phyloP scores from a whole-genome alignment of 768 basidiomycete species.

The Hericium coralloides region DNA sequence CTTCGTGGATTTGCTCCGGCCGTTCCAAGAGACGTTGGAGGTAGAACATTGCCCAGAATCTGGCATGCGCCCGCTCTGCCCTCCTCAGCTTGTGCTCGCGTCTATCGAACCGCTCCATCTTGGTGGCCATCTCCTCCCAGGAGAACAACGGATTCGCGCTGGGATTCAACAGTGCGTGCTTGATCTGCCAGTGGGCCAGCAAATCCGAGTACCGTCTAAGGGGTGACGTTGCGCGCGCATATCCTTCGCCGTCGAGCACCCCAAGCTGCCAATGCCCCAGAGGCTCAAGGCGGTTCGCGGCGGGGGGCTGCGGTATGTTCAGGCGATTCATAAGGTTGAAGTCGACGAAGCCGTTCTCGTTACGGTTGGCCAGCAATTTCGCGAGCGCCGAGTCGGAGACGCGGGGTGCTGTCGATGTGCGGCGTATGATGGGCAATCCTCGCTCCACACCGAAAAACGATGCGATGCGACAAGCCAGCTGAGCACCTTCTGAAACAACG shows the following conservation, averaged over 20 bases:
- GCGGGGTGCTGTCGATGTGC: constrained; percentile 29
- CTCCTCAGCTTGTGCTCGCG: constrained; percentile 28
- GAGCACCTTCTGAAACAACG: constrained; percentile 76
- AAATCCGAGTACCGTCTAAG: constrained; percentile 80
- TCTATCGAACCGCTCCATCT: constrained; percentile 28
- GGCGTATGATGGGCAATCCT: constrained; percentile 55
- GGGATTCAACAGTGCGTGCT: constrained; percentile 48
- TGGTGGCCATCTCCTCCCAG: constrained; percentile 33
- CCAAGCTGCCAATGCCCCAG: constrained; percentile 63
- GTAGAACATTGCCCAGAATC: constrained; percentile 33
- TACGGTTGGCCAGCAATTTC: constrained; percentile 40
- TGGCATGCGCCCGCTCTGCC: constrained; percentile 22
- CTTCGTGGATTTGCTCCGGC: no score
- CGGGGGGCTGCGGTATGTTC: constrained; percentile 26
- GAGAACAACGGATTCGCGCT: constrained; percentile 33
- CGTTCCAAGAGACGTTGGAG: constrained; percentile 28
- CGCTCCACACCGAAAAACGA: constrained; percentile 61
- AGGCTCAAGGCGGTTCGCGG: constrained; percentile 42
- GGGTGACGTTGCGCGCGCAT: constrained; percentile 78
- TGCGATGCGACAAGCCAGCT: constrained; percentile 65
- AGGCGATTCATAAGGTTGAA: constrained; percentile 25
- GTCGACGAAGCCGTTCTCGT: constrained; percentile 35
- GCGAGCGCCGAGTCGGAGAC: constrained; percentile 27
- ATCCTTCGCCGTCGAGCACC: constrained; percentile 67
- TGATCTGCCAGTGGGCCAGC: constrained; percentile 89